Base-by-base conservation (phyloP, 2,329 filamentous ascomycete species). In the Trichoderma asperellum region DNA sequence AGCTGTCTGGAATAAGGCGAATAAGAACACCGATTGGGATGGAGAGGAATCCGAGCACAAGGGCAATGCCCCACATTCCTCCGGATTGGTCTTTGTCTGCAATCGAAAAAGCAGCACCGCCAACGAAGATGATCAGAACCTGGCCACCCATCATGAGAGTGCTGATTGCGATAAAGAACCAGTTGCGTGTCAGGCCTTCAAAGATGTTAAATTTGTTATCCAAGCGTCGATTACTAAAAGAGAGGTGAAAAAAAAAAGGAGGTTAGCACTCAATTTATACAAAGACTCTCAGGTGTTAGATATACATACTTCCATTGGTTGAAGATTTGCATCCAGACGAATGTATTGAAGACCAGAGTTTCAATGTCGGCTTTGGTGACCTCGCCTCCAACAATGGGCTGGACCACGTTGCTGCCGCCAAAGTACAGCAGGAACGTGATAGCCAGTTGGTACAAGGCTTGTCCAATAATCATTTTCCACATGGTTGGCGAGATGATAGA, bases 301-400 rank as follows among this genome's bases (percentile, higher is more conserved):
- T 18, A 16, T 72, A 88, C 88, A 87, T 85, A 90, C 88, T 98
- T 98, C 87, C 96, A 92, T 77, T 97, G 92, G 81, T 98, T 98
- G 84, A 98, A 98, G 75, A 98, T 96, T 76, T 98, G 95, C 94
- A 98, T 97, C 95, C 95, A 98, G 65, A 97, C 95, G 77, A 98
- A 98, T 0, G 93, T 96, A 83, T 98, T 98, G 86, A 98, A 98
- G 8, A 98, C 92, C 59, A 98, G 86, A 2, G 94, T 96, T 68
- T 89, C 84, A 70, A 96, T 85, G 74, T 92, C 85, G 1, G 77
- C 79, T 0, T 58, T 58, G 67, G 10, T 75, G 76, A 5, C 73
- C 77, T n/a, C 40, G 16, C 85, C 78, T 12, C 83, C 83, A n/a
- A 93, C 84, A 40, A 75, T 72, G 5, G 75, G 77, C 35, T 73